phyloP scores from a whole-genome alignment of 1,284 basidiomycete species.

The Trametes sp. region DNA sequence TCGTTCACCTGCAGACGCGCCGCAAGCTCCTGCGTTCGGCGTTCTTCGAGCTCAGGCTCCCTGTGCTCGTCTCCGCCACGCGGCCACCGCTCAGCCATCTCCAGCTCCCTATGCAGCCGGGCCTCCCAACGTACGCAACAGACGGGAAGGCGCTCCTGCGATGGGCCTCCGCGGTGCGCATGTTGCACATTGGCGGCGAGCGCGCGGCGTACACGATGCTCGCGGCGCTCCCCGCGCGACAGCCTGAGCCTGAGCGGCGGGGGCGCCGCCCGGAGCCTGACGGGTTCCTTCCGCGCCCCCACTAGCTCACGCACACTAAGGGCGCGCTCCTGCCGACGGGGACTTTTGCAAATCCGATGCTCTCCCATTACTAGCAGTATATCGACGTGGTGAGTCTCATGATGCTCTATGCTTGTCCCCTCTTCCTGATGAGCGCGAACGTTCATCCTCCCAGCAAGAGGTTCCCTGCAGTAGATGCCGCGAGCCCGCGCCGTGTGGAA shows the following conservation, averaged over 20 bases:
- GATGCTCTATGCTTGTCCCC: no score
- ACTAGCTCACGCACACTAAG: background rate
- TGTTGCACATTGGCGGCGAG: slow-evolving; percentile 1
- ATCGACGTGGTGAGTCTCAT: no score
- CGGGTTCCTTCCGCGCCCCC: background rate
- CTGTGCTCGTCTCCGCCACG: slow-evolving; percentile 47
- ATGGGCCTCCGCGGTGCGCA: background rate
- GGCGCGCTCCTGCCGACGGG: no score
- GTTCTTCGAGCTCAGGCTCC: background rate
- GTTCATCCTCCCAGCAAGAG: no score
- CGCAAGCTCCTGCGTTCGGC: background rate
- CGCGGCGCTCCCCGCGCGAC: background rate
- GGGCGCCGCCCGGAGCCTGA: background rate
- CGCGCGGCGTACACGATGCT: background rate
- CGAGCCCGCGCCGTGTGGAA: no score
- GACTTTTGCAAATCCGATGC: no score
- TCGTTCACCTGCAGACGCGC: background rate
- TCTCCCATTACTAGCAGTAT: no score
- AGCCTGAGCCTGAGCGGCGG: background rate
- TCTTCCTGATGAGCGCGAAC: no score
- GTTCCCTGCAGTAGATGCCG: no score
- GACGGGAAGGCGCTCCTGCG: background rate
- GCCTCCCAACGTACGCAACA: slow-evolving; percentile 63
- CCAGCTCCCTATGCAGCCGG: slow-evolving; percentile 61
- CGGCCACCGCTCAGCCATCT: slow-evolving; percentile 43